Percentiles rank a stretch among this genome's conserved stretches.
phyloP scores from a whole-genome alignment of 179 eudicot species.

The Heliamphora pulchella region DNA sequence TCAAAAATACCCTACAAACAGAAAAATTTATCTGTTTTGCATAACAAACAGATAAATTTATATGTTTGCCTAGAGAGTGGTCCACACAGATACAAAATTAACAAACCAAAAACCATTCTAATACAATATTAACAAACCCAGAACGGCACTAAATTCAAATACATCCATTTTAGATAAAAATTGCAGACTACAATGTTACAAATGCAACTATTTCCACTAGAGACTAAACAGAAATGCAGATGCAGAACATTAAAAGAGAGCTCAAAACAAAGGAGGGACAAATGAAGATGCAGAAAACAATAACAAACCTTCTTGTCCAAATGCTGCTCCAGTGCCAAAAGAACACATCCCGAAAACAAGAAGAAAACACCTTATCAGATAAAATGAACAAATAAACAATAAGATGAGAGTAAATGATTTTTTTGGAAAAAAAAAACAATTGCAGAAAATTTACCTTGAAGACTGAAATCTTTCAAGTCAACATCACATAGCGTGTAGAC shows the following conservation, averaged over 20 bases:
- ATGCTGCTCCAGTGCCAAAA: slow-evolving; percentile 48
- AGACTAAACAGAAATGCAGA: background rate
- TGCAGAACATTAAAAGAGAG: background rate
- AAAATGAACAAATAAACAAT: slow-evolving; percentile 9
- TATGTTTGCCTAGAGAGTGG: background rate
- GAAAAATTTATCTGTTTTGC: too few relatives aligned
- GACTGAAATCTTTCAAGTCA: slow-evolving; percentile 83
- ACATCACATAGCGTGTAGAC: slow-evolving; percentile 94
- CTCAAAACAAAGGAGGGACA: background rate
- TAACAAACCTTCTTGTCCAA: slow-evolving; percentile 70
- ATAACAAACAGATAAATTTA: too few relatives aligned
- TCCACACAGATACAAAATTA: background rate
- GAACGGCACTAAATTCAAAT: background rate
- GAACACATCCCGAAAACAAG: slow-evolving; percentile 18
- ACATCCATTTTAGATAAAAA: background rate
- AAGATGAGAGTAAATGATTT: background rate
- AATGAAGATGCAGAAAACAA: background rate
- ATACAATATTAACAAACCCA: too few relatives aligned
- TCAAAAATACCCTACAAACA: too few relatives aligned
- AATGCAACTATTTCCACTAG: background rate
- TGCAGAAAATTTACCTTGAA: slow-evolving; percentile 57
- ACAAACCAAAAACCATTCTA: background rate
- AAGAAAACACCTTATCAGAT: slow-evolving; percentile 21
- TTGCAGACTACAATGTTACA: background rate
- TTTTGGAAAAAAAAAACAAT: background rate